phyloP scores from a whole-genome alignment of 176 grass and related monocot genomes.

The Musa acuminata region DNA sequence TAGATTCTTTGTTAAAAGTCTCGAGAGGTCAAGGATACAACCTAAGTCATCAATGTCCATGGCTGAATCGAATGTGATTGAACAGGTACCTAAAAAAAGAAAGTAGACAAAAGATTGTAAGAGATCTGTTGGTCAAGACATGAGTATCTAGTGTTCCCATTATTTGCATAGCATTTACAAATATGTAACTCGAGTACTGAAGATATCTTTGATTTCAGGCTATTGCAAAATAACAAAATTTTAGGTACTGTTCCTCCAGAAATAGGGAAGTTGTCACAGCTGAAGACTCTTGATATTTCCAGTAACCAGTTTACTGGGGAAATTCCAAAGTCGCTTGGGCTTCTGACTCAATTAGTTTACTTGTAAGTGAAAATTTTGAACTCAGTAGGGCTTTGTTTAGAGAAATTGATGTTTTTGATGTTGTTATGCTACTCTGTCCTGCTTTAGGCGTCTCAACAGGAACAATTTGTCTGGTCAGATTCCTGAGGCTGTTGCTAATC shows the following conservation, averaged over 20 bases:
- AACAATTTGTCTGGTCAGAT: slow-evolving; percentile 81
- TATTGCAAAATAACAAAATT: slow-evolving; percentile 94
- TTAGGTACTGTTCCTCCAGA: slow-evolving; percentile 73
- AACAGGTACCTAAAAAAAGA: not conserved
- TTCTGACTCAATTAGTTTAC: slow-evolving; percentile 70
- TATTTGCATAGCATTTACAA: not conserved
- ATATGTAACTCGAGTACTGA: not conserved
- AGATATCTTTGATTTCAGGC: slow-evolving; percentile 30
- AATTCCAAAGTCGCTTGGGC: slow-evolving; percentile 77
- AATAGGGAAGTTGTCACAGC: slow-evolving; percentile 66
- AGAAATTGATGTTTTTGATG: not conserved
- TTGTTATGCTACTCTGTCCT: not conserved
- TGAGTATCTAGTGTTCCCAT: not conserved
- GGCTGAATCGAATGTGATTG: too few species aligned
- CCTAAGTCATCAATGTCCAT: too few species aligned
- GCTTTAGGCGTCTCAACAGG: slow-evolving; percentile 63
- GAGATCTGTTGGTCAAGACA: not conserved
- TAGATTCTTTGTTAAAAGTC: too few species aligned
- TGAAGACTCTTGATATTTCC: slow-evolving; percentile 82
- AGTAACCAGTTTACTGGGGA: slow-evolving; percentile 70
- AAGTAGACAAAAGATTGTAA: not conserved
- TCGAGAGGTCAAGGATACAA: too few species aligned
- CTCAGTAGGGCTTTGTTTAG: not conserved
- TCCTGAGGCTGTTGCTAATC: slow-evolving; percentile 70
- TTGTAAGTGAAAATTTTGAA: slow-evolving; percentile 45